These are phyloP conservation scores for Fibroporia radiculosa DNA, from an alignment of 768 basidiomycete species.

Conservation along the genomic window DNA sequence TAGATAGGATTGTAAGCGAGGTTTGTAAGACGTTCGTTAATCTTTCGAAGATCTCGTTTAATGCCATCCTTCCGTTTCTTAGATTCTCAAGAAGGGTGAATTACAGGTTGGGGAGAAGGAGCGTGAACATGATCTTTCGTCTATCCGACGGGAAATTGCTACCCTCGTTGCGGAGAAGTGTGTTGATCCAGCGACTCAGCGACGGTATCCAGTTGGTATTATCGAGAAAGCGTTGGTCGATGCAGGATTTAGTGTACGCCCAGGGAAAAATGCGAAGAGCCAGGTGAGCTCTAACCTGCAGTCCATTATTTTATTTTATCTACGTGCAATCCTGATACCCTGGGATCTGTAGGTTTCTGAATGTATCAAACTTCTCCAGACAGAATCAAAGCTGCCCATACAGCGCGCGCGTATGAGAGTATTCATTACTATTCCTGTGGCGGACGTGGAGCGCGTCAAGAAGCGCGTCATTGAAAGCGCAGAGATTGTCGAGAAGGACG, in stretches of 20 bases:
- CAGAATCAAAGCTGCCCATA: conserved; percentile 82
- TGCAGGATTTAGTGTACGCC: conserved; percentile 85
- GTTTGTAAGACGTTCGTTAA: too few relatives aligned
- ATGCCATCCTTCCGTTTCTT: neutral
- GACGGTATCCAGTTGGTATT: conserved; percentile 89
- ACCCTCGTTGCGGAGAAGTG: conserved; percentile 93
- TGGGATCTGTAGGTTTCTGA: conserved; percentile 63
- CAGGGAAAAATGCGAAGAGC: conserved; percentile 86
- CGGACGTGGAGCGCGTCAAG: conserved; percentile 59
- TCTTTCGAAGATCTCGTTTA: too few relatives aligned
- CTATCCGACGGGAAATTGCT: conserved; percentile 83
- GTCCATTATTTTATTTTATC: neutral
- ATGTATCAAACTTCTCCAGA: conserved; percentile 77
- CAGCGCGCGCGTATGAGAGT: conserved; percentile 92
- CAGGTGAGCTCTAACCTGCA: too few relatives aligned
- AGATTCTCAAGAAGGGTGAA: conserved; percentile 96
- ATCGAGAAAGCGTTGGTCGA: conserved; percentile 98
- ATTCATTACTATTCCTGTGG: conserved; percentile 62
- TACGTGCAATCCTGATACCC: neutral
- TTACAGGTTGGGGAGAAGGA: conserved; percentile 97
- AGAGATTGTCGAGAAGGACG: conserved; percentile 80
- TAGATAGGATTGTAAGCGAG: conserved; percentile 73
- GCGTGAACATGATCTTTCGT: conserved; percentile 79
- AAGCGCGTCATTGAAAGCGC: conserved; percentile 65
- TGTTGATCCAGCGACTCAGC: conserved; percentile 85